phyloP scores from a whole-genome alignment of 441 rosid species.

The Bruguiera hainesii region DNA sequence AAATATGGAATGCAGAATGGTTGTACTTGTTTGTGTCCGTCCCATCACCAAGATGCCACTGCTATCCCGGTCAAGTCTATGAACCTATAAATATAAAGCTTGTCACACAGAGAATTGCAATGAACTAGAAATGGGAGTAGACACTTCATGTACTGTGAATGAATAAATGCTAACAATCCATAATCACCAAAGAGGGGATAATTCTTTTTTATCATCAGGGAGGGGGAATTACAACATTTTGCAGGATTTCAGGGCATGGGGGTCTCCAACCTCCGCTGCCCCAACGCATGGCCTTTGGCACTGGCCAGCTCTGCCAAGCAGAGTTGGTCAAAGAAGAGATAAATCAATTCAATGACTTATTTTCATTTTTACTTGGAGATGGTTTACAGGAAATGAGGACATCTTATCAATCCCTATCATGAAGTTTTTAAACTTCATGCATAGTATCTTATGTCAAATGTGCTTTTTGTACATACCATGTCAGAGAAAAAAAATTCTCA shows the following conservation, averaged over 20 bases:
- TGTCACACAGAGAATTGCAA: neutral
- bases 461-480: neutral
- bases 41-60: conserved; percentile 96
- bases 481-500: neutral
- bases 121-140: neutral
- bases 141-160: neutral
- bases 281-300: no score
- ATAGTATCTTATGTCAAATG: neutral
- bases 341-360: neutral
- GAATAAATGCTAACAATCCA: neutral
- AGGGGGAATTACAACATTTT: no score
- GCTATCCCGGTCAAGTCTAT: conserved; percentile 91
- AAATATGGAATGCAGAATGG: conserved; percentile 79
- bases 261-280: no score
- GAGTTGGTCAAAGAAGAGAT: neutral
- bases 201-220: no score
- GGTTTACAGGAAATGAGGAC: neutral
- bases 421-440: neutral
- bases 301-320: no score
- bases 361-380: neutral
- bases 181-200: neutral
- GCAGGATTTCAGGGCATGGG: no score
- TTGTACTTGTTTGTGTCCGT: conserved; percentile 72
- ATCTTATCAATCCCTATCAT: neutral
- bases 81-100: conserved; percentile 53